phyloP scores from a whole-genome alignment of 371 early-diverging fungal genomes.

The Coemansia sp. region DNA sequence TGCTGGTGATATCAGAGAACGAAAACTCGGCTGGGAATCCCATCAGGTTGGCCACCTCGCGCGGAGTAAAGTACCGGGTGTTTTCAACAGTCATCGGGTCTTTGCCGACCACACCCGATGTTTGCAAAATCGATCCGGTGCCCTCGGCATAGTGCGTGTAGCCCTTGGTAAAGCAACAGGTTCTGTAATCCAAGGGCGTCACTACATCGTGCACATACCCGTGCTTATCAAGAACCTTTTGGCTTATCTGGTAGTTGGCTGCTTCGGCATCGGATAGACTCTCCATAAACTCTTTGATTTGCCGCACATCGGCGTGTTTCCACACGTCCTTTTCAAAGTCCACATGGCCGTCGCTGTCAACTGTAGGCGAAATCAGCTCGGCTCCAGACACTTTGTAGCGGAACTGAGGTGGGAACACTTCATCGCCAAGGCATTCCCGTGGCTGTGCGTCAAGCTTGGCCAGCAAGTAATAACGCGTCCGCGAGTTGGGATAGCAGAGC shows the following conservation, averaged over 20 bases:
- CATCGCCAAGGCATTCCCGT: constrained; percentile 21
- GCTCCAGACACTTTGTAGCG: constrained; percentile 46
- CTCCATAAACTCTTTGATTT: constrained; percentile 49
- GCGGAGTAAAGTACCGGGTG: constrained; percentile 75
- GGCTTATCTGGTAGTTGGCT: constrained; percentile 18
- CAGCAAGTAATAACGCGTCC: constrained; percentile 63
- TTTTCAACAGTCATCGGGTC: constrained; percentile 42
- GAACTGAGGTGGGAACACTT: constrained; percentile 49
- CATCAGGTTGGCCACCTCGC: constrained; percentile 77
- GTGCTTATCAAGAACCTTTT: constrained; percentile 59
- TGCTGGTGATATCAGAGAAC: constrained; percentile 34
- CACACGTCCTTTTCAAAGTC: constrained; percentile 49
- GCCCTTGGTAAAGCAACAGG: constrained; percentile 86
- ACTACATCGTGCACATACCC: constrained; percentile 74
- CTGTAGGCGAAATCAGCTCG: constrained; percentile 31
- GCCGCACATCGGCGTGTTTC: constrained; percentile 44
- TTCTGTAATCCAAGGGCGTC: constrained; percentile 59
- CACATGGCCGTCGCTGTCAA: constrained; percentile 25
- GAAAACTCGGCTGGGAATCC: constrained; percentile 66
- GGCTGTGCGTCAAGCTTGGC: constrained; percentile 48
- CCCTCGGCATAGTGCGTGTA: constrained; percentile 78
- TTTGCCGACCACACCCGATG: constrained; percentile 30
- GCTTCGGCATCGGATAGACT: constrained; percentile 38
- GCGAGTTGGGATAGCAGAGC: constrained; percentile 65
- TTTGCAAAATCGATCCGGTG: constrained; percentile 59